A percentile compares a stretch with the other conserved stretches of the same genome.
Conservation (phyloP, 192 early-diverging fungal species). For the Coemansia sp. region DNA sequence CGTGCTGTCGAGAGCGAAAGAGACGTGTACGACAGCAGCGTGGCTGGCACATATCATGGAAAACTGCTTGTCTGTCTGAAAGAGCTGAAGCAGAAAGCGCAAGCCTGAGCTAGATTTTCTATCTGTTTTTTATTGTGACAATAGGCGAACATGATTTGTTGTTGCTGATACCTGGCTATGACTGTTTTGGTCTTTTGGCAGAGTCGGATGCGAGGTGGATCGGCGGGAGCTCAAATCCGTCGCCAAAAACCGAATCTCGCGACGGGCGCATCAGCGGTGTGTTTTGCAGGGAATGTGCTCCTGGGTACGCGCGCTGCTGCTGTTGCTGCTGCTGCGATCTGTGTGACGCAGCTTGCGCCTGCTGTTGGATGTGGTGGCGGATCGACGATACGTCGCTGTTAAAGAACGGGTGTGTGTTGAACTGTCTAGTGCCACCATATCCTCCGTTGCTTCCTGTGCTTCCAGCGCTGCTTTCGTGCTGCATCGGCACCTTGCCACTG, state of each 20-base stretch:
- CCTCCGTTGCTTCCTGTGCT: too few species aligned
- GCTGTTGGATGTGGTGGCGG: conserved; percentile 41
- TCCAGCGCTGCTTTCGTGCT: not conserved
- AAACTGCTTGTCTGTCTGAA: conserved; percentile 26
- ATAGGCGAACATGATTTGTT: too few species aligned
- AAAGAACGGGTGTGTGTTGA: conserved; percentile 34
- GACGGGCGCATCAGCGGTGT: conserved; percentile 44
- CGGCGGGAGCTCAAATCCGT: conserved; percentile 27
- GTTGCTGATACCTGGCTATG: too few species aligned
- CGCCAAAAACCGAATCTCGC: conserved; percentile 10
- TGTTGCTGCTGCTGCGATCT: conserved; percentile 1
- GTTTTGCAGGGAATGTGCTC: conserved; percentile 34
- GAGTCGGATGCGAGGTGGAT: conserved; percentile 3
- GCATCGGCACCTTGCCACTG: not conserved
- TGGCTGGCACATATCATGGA: conserved; percentile 33
- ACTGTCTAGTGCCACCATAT: not conserved
- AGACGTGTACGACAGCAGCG: conserved; percentile 18
- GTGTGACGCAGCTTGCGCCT: not conserved
- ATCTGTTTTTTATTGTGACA: too few species aligned
- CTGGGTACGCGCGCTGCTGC: conserved; percentile 6
- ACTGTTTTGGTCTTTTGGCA: not conserved
- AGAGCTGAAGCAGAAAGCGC: conserved; percentile 21
- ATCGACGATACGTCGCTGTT: conserved; percentile 47
- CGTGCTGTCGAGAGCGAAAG: conserved; percentile 24
- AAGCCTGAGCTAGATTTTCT: conserved; percentile 1